Conservation (phyloP, 2,329 filamentous ascomycete genomes). For the Penicillium paneum region DNA sequence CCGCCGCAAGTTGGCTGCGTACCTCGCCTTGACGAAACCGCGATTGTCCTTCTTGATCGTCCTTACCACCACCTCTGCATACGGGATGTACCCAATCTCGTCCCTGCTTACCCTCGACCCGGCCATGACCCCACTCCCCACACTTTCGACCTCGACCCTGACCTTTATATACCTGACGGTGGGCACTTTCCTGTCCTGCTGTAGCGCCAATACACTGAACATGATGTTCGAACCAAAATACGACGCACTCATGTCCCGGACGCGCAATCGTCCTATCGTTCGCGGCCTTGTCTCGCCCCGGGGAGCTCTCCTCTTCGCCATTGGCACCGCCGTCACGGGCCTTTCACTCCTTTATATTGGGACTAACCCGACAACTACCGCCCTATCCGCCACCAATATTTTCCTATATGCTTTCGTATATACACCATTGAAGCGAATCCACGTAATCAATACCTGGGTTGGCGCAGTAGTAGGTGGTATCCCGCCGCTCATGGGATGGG, state of each 20-base stretch:
- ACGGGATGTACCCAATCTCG: constrained; percentile 89
- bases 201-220: constrained; percentile 89
- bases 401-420: constrained; percentile 86
- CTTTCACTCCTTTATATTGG: constrained; percentile 76
- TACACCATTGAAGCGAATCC: constrained; percentile 85
- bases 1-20: constrained; percentile 69
- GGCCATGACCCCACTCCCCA: constrained; percentile 54
- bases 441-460: constrained; percentile 88
- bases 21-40: constrained; percentile 91
- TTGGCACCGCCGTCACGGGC: constrained; percentile 67
- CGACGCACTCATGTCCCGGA: constrained; percentile 91
- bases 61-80: constrained; percentile 83
- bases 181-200: constrained; percentile 84
- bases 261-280: constrained; percentile 83
- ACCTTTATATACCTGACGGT: constrained; percentile 89
- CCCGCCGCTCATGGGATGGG: constrained; percentile 96
- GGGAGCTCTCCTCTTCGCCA: constrained; percentile 73
- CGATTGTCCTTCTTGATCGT: constrained; percentile 88
- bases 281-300: constrained; percentile 70
- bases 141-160: constrained; percentile 71
- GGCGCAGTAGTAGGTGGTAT: constrained; percentile 91
- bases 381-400: constrained; percentile 81
- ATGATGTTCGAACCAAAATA: constrained; percentile 93
- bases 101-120: constrained; percentile 81
- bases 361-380: constrained; percentile 89